phyloP scores from a whole-genome alignment of 2,329 filamentous ascomycete species.

The Pestalotiopsis sp. region DNA sequence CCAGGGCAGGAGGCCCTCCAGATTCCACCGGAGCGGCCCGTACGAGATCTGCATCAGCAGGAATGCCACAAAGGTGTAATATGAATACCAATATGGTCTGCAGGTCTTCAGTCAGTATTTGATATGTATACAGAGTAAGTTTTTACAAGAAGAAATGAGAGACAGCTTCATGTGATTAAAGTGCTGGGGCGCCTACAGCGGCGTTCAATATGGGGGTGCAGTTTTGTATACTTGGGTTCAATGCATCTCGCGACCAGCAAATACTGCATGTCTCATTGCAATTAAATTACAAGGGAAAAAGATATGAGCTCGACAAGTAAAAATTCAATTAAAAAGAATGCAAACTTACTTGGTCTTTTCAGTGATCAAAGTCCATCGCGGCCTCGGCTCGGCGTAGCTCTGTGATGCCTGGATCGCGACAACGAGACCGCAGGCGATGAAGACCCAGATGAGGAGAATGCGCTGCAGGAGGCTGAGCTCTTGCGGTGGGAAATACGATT shows the following conservation, averaged over 20 bases:
- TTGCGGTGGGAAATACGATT: conserved; percentile 17
- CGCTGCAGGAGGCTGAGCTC: conserved; percentile 23
- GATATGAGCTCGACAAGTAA: not conserved
- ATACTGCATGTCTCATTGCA: not conserved
- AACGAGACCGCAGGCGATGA: conserved; percentile 21
- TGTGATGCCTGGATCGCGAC: conserved; percentile 21
- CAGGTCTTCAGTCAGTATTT: not conserved
- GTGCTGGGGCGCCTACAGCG: too few relatives aligned
- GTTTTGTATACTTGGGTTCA: too few relatives aligned
- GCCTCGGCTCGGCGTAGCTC: conserved; percentile 19
- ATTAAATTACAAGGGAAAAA: not conserved
- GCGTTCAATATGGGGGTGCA: too few relatives aligned
- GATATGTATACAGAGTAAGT: not conserved
- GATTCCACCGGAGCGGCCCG: conserved; percentile 17
- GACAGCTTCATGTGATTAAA: not conserved
- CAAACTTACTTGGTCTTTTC: conserved; percentile 19
- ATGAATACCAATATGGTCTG: conserved; percentile 26
- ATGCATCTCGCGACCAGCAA: not conserved
- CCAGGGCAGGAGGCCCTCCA: conserved; percentile 25
- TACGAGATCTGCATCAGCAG: conserved; percentile 23
- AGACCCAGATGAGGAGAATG: conserved; percentile 24
- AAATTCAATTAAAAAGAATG: not conserved
- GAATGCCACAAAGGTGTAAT: conserved; percentile 24
- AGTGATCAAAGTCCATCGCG: conserved; percentile 19
- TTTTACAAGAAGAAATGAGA: not conserved